Percentiles rank a stretch among this genome's conserved stretches.
These are phyloP conservation scores for Aphanomyces invadans DNA, from an alignment of 352 stramenopile genomes.

Conservation along the genomic window DNA sequence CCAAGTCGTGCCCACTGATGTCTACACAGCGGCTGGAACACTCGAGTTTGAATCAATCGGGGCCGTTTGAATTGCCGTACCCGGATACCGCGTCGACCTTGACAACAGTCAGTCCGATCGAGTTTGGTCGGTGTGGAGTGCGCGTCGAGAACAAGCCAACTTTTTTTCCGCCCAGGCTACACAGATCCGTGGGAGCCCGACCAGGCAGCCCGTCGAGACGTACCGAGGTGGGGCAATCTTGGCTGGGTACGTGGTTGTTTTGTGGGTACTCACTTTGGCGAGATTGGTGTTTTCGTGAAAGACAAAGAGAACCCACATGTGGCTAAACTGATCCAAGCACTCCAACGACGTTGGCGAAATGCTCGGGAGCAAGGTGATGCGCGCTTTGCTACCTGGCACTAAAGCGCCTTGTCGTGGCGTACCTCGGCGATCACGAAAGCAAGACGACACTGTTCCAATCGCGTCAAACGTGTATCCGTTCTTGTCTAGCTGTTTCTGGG, in stretches of 20 bases:
- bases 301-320: constrained; percentile 86
- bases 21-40: constrained; percentile 58
- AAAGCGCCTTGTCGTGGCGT: constrained; percentile 74
- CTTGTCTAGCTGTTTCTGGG: constrained; percentile 54
- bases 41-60: neutral
- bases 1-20: constrained; percentile 89
- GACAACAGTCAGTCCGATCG: constrained; percentile 87
- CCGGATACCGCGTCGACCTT: constrained; percentile 83
- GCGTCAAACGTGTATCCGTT: constrained; percentile 62
- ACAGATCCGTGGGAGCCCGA: neutral
- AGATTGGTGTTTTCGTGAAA: constrained; percentile 88
- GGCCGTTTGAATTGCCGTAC: constrained; percentile 24
- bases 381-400: constrained; percentile 52
- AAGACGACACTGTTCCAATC: constrained; percentile 70
- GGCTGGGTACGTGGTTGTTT: constrained; percentile 56
- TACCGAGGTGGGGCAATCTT: constrained; percentile 74
- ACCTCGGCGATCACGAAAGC: constrained; percentile 78
- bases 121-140: constrained; percentile 94
- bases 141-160: constrained; percentile 94
- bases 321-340: constrained; percentile 78
- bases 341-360: constrained; percentile 70
- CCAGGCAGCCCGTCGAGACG: neutral
- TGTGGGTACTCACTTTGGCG: constrained; percentile 51
- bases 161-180: constrained; percentile 62
- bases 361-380: constrained; percentile 63